A percentile compares a stretch with the other conserved stretches of the same genome.
phyloP scores from a whole-genome alignment of 1,139 yeast genomes.

The Kodamaea sp. region DNA sequence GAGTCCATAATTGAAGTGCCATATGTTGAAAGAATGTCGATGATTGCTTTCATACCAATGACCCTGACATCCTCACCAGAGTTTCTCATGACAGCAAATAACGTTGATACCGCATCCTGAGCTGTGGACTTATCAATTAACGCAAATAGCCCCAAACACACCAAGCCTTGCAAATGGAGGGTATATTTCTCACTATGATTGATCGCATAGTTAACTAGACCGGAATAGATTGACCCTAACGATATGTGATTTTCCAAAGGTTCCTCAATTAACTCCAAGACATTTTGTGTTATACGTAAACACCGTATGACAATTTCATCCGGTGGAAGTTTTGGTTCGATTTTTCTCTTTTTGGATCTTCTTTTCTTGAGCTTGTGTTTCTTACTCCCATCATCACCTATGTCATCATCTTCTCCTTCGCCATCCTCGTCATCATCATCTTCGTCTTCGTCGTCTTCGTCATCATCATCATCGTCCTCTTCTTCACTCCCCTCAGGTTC shows the following conservation, averaged over 20 bases:
- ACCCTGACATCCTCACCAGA: slow-evolving; percentile 58
- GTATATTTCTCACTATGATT: slow-evolving; percentile 59
- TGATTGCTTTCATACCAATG: slow-evolving; percentile 66
- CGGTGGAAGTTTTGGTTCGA: slow-evolving; percentile 43
- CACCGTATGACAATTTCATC: slow-evolving; percentile 62
- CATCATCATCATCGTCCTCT: slow-evolving; percentile 12
- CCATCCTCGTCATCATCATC: slow-evolving; percentile 11
- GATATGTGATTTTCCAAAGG: slow-evolving; percentile 68
- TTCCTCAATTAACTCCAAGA: slow-evolving; percentile 66
- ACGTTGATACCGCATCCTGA: slow-evolving; percentile 17
- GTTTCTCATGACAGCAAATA: slow-evolving; percentile 16
- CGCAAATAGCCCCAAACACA: slow-evolving; percentile 79
- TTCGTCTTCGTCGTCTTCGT: slow-evolving; percentile 8
- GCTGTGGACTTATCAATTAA: slow-evolving; percentile 53
- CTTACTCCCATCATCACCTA: slow-evolving; percentile 15
- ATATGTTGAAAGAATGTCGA: slow-evolving; percentile 77
- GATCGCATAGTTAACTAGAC: slow-evolving; percentile 83
- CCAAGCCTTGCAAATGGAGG: slow-evolving; percentile 65
- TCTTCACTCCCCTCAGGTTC: slow-evolving; percentile 26
- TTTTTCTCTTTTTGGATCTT: slow-evolving; percentile 29
- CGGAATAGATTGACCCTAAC: slow-evolving; percentile 70
- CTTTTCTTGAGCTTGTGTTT: slow-evolving; percentile 20
- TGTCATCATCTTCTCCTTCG: slow-evolving; percentile 6
- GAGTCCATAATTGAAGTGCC: slow-evolving; percentile 69
- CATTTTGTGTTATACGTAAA: slow-evolving; percentile 66